Percentiles rank a stretch among this genome's conserved stretches.
Conservation (phyloP, 306 rosid genomes). For the Ceratonia siliqua region DNA sequence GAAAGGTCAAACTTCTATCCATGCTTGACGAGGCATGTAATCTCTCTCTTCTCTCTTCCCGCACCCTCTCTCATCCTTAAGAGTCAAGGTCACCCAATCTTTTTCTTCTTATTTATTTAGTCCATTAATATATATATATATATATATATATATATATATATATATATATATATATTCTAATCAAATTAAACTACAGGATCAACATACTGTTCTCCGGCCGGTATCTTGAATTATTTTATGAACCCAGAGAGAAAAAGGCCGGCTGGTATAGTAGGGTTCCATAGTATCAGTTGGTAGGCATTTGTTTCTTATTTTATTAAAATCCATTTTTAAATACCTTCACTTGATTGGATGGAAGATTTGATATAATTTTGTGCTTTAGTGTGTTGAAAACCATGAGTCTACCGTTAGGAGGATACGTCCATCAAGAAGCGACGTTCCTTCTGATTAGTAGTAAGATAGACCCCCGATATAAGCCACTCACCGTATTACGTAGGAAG, state of each 20-base stretch:
- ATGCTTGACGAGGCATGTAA: conserved; percentile 94
- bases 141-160: not conserved
- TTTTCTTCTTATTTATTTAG: conserved; percentile 5
- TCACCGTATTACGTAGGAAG: conserved; percentile 40
- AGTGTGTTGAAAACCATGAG: conserved; percentile 52
- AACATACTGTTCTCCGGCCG: conserved; percentile 44
- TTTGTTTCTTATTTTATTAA: conserved; percentile 31
- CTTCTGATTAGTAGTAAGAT: conserved; percentile 41
- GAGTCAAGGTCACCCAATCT: conserved; percentile 47
- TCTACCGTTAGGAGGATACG: conserved; percentile 40
- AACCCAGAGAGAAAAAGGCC: conserved; percentile 49
- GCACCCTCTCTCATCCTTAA: conserved; percentile 41
- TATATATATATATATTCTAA: not conserved
- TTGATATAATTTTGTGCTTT: conserved; percentile 24
- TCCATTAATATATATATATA: not conserved
- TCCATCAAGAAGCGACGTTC: conserved; percentile 49
- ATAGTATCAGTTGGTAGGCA: conserved; percentile 42
- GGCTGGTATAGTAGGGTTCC: conserved; percentile 56
- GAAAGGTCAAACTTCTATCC: conserved; percentile 81
- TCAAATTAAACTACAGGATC: conserved; percentile 8
- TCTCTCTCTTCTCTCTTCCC: conserved; percentile 50
- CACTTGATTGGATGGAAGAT: conserved; percentile 41
- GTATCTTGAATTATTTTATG: conserved; percentile 37
- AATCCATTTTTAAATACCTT: conserved; percentile 13
- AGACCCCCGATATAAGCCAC: conserved; percentile 38